Percentiles rank a stretch among this genome's conserved stretches.
Evolutionary conservation across 75 land plant genomes (phyloP).

Genomic region (Sequoia sempervirens): DNA sequence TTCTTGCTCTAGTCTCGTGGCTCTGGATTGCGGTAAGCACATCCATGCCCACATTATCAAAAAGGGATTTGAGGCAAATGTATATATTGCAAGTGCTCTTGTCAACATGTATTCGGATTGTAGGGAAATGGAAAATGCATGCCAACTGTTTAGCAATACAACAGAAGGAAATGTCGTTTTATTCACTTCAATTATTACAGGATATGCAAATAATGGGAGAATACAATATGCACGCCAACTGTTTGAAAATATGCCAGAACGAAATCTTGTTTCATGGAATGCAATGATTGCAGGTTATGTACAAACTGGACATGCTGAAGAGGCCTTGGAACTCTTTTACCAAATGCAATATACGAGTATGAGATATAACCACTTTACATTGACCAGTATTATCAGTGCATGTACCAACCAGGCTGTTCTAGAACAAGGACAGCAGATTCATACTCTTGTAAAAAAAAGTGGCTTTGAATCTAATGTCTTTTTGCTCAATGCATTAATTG

Average conservation of each 20-base stretch:
- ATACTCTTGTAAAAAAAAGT: slow-evolving; percentile 17
- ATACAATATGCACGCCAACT: slow-evolving; percentile 27
- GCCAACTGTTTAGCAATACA: neutral
- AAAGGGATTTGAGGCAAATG: slow-evolving; percentile 15
- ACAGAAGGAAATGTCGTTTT: neutral
- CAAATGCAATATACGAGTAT: slow-evolving; percentile 25
- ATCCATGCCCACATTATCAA: slow-evolving; percentile 9
- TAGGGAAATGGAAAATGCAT: neutral
- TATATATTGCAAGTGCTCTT: slow-evolving; percentile 9
- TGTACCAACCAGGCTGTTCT: slow-evolving; percentile 42
- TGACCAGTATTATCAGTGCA: slow-evolving; percentile 32
- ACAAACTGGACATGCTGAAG: slow-evolving; percentile 12
- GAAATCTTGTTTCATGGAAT: slow-evolving; percentile 49
- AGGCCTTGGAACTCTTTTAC: slow-evolving; percentile 26
- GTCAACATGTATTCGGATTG: neutral
- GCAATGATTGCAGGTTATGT: slow-evolving; percentile 42
- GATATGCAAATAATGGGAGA: slow-evolving; percentile 24
- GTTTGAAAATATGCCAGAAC: slow-evolving; percentile 23
- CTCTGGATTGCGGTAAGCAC: slow-evolving; percentile 6
- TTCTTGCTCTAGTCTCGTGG: slow-evolving; percentile 9
- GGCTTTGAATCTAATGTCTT: slow-evolving; percentile 26
- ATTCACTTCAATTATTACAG: slow-evolving; percentile 22
- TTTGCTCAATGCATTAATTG: slow-evolving; percentile 33
- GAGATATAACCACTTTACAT: slow-evolving; percentile 36
- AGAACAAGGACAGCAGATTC: slow-evolving; percentile 32